Percentiles rank a stretch among this genome's conserved stretches.
Evolutionary conservation across 2,329 filamentous ascomycete species (phyloP).

Genomic region (Aspergillus bombycis): DNA sequence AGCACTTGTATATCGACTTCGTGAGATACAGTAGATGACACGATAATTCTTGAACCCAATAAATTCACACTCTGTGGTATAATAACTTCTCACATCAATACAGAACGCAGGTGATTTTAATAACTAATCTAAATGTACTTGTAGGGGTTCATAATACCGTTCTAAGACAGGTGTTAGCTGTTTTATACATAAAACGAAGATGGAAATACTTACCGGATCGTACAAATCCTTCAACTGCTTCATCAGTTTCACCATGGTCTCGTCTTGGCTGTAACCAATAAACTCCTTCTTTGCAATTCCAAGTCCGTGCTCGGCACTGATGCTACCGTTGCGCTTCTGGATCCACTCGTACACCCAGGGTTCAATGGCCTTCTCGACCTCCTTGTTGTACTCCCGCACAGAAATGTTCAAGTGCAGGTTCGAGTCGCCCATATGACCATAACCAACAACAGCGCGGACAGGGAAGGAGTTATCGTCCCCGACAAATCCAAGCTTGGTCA

Average conservation of each 20-base stretch:
- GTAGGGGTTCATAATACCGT: constrained; percentile 98
- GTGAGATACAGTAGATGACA: background rate
- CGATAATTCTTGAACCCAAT: background rate
- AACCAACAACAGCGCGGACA: constrained; percentile 88
- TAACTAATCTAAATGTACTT: constrained; percentile 72
- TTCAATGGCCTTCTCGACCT: constrained; percentile 84
- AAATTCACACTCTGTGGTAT: background rate
- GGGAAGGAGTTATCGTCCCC: constrained; percentile 75
- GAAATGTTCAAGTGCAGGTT: constrained; percentile 94
- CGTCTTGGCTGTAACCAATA: constrained; percentile 87
- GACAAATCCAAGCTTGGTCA: constrained; percentile 74
- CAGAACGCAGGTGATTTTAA: background rate
- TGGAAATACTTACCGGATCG: constrained; percentile 74
- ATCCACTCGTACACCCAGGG: constrained; percentile 99
- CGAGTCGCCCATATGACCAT: constrained; percentile 96
- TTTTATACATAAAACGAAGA: constrained; percentile 1
- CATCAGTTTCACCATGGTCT: constrained; percentile 88
- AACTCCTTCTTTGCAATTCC: constrained; percentile 95
- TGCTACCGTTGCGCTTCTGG: constrained; percentile 80
- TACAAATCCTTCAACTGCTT: constrained; percentile 92
- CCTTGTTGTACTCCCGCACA: constrained; percentile 79
- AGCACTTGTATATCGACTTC: background rate
- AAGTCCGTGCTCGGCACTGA: constrained; percentile 94
- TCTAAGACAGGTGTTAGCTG: constrained; percentile 56
- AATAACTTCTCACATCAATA: background rate